A percentile compares a stretch with the other conserved stretches of the same genome.
Conservation (phyloP, 2,329 filamentous ascomycete species). For the Metarhizium anisopliae region DNA sequence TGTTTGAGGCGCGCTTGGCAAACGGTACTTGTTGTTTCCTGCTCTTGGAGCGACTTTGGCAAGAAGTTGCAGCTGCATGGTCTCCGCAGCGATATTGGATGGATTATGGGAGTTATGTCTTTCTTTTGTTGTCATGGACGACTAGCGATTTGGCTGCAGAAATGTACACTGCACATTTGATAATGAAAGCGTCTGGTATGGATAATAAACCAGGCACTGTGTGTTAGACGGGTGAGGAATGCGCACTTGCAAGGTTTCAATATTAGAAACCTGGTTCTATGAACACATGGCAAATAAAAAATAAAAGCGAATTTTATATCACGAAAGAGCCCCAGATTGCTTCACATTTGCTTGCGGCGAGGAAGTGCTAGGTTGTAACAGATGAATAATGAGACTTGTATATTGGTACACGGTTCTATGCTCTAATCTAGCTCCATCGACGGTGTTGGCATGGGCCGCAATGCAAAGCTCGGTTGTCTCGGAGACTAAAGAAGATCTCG, state of each 20-base stretch:
- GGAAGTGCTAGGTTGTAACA: not conserved
- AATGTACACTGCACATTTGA: slow-evolving; percentile 5
- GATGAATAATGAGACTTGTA: not conserved
- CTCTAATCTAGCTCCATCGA: not conserved
- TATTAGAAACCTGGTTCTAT: not conserved
- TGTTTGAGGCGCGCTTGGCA: slow-evolving; percentile 2
- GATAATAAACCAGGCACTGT: not conserved
- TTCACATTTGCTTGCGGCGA: not conserved
- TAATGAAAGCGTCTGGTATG: slow-evolving; percentile 1
- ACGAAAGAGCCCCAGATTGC: not conserved
- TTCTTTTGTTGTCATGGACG: slow-evolving; percentile 4
- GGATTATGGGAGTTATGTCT: slow-evolving; percentile 13
- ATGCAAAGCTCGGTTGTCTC: too few relatives aligned
- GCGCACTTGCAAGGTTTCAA: not conserved
- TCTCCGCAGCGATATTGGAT: slow-evolving; percentile 5
- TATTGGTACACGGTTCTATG: not conserved
- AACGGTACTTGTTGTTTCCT: not conserved
- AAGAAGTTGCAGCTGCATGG: not conserved
- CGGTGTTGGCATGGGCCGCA: too few relatives aligned
- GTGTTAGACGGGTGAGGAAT: slow-evolving; percentile 1
- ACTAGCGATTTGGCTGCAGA: slow-evolving; percentile 9
- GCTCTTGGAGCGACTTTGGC: not conserved
- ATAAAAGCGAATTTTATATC: not conserved
- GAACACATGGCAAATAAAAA: not conserved
- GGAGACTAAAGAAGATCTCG: too few relatives aligned